phyloP scores from a whole-genome alignment of 148 eudicot species.

The Vaccinium vitisidaea region DNA sequence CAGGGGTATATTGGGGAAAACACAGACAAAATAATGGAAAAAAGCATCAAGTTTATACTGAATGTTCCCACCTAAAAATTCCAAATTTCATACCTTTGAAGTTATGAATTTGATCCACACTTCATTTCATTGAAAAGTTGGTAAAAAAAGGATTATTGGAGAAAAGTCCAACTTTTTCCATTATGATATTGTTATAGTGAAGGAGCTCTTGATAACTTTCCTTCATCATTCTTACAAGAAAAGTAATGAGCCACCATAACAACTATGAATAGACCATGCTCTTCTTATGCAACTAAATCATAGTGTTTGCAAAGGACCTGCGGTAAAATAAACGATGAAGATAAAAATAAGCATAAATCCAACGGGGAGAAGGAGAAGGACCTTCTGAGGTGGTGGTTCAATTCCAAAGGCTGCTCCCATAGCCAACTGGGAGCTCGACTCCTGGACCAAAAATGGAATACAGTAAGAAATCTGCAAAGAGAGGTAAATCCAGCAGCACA shows the following conservation, averaged over 20 bases:
- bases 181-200: neutral
- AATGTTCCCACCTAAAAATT: neutral
- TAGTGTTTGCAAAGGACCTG: neutral
- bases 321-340: neutral
- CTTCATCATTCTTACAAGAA: neutral
- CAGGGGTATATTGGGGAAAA: neutral
- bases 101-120: neutral
- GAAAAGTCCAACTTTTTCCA: neutral
- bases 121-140: neutral
- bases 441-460: slow-evolving; percentile 44
- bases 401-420: slow-evolving; percentile 93
- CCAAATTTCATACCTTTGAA: neutral
- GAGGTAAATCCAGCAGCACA: neutral
- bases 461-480: slow-evolving; percentile 12
- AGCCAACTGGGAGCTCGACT: slow-evolving; percentile 82
- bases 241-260: neutral
- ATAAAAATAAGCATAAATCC: neutral
- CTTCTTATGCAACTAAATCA: neutral
- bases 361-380: slow-evolving; percentile 5
- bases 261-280: neutral
- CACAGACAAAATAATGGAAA: neutral
- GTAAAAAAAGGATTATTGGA: neutral
- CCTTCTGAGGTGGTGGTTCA: slow-evolving; percentile 57
- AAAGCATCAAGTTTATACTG: neutral
- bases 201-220: neutral